A percentile compares a stretch with the other conserved stretches of the same genome.
These are phyloP conservation scores for Aspergillus tanneri DNA, from an alignment of 2,329 filamentous ascomycete species.

Conservation along the genomic window DNA sequence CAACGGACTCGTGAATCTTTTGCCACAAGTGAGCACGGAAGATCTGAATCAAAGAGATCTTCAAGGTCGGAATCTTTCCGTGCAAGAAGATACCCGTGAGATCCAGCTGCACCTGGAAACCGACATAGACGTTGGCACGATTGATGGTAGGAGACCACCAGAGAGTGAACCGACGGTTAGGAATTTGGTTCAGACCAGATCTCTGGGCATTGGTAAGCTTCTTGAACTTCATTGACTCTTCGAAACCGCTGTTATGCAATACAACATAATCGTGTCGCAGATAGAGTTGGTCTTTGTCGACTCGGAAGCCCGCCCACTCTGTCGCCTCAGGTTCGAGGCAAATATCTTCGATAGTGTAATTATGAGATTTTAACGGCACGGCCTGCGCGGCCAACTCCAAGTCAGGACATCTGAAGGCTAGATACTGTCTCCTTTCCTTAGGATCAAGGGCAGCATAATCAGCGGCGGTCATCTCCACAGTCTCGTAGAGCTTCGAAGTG, in stretches of 20 bases:
- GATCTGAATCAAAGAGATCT: conserved; percentile 97
- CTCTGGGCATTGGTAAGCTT: conserved; percentile 97
- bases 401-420: conserved; percentile 37
- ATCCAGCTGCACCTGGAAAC: conserved; percentile 98
- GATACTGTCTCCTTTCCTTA: conserved; percentile 38
- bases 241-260: conserved; percentile 54
- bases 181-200: conserved; percentile 96
- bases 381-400: conserved; percentile 29
- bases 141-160: conserved; percentile 98
- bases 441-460: conserved; percentile 44
- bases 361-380: conserved; percentile 25
- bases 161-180: conserved; percentile 94
- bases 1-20: conserved; percentile 97
- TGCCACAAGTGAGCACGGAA: conserved; percentile 99
- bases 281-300: conserved; percentile 53
- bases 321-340: conserved; percentile 45
- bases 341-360: conserved; percentile 45
- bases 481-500: conserved; percentile 35
- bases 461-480: conserved; percentile 49
- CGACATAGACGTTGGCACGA: conserved; percentile 94
- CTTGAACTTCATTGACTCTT: conserved; percentile 87
- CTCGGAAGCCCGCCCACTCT: conserved; percentile 53
- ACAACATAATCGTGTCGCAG: conserved; percentile 51
- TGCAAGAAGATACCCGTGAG: conserved; percentile 98
- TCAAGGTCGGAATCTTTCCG: conserved; percentile 96